These are phyloP conservation scores for Penicillium crustosum DNA, from an alignment of 2,329 filamentous ascomycete species.

Conservation along the genomic window DNA sequence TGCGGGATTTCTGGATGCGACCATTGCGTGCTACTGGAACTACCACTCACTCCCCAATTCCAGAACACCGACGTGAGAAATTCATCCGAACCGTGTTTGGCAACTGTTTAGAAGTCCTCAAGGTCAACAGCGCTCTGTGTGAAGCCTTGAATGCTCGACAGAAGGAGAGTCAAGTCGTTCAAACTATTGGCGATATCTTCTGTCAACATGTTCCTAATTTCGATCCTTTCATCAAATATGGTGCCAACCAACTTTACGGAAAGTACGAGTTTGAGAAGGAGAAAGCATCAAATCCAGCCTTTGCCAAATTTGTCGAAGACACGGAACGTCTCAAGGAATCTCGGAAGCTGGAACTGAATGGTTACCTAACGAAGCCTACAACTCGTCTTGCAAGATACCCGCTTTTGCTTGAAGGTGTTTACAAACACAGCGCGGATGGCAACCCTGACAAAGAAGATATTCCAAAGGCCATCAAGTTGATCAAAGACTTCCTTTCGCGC, in stretches of 20 bases:
- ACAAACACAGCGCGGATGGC: slow-evolving; percentile 86
- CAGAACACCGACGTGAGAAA: slow-evolving; percentile 79
- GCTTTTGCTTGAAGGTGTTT: slow-evolving; percentile 81
- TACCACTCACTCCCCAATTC: slow-evolving; percentile 73
- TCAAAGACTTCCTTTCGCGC: slow-evolving; percentile 79
- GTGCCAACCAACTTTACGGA: slow-evolving; percentile 90
- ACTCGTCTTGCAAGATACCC: slow-evolving; percentile 93
- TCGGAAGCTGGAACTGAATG: slow-evolving; percentile 92
- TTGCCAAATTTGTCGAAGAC: slow-evolving; percentile 91
- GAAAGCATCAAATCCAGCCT: slow-evolving; percentile 78
- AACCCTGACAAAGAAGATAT: slow-evolving; percentile 90
- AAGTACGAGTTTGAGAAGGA: slow-evolving; percentile 99
- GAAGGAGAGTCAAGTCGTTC: slow-evolving; percentile 84
- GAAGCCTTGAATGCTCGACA: slow-evolving; percentile 86
- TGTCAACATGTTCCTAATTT: slow-evolving; percentile 88
- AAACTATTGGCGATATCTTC: slow-evolving; percentile 91
- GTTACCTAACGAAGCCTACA: slow-evolving; percentile 95
- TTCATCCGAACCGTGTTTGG: slow-evolving; percentile 94
- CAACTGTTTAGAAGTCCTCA: slow-evolving; percentile 92
- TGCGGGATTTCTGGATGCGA: slow-evolving; percentile 98
- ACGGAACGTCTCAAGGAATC: slow-evolving; percentile 96
- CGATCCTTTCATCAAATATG: slow-evolving; percentile 93
- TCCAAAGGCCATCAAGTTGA: slow-evolving; percentile 81
- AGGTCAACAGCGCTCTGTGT: slow-evolving; percentile 84
- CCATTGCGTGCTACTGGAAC: slow-evolving; percentile 74